Evolutionary conservation across 202 grass and related monocot genomes (phyloP), one percentile per base, ranked within the genome.

Genomic region (Digitaria exilis): DNA sequence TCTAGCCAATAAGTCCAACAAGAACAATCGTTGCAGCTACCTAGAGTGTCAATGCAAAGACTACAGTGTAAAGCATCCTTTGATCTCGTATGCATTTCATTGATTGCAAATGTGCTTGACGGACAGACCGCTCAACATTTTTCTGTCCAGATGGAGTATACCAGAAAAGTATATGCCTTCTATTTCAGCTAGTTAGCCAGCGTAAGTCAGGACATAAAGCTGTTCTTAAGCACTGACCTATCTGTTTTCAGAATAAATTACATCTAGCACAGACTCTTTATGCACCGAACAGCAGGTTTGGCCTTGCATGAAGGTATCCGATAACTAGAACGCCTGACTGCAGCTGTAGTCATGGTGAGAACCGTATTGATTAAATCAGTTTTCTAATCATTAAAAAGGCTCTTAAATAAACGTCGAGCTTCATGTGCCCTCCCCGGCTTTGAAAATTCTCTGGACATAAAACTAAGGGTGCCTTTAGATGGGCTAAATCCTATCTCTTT

Each of bases 361-460:
- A 77, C 29, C 73, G 10, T 81, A 71, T 55, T 59, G 34, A 71
- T 69, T 63, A 50, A 31, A 52, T 77, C 25, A 77, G 12, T 30
- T 59, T 67, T 79, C 68, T 81, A 93, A 71, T 71, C 73, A 64
- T 82, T 87, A 67, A 91, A 98, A 14, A 91, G 65, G 28, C 77
- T 88, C 65, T 90, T 92, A 74, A 98, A 77, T 70, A 93, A 80
- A 81, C 69, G 88, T 4, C 30, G 88, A 78, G 84, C 90, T 87
- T 82, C 83, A 76, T 49, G 70, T 76, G 77, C 88, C 76, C 76
- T 91, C 28, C 82, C 87, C 26, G 88, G 88, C 84, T 64, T 95
- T 80, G 87, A 93, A 90, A 98, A 98, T 80, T 90, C 82, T 84
- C 79, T 92, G 32, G 80, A 89, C 55, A 98, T 84, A 84, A 37